phyloP scores from a whole-genome alignment of 192 early-diverging fungal species.

The Backusella psychrophila region DNA sequence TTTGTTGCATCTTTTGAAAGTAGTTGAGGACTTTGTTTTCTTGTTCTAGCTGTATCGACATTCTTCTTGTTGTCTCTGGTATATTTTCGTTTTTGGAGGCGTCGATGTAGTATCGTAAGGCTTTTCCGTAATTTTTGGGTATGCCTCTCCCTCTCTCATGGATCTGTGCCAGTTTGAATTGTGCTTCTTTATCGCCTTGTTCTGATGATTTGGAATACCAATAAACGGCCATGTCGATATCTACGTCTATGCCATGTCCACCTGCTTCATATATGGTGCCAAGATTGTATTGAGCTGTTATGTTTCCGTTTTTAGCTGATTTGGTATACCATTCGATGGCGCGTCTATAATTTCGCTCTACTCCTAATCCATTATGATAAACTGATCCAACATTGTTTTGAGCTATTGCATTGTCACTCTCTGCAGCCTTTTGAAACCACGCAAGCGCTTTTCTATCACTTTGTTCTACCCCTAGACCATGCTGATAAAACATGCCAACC shows the following conservation, averaged over 20 bases:
- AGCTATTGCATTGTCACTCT: not conserved
- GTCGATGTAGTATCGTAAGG: not conserved
- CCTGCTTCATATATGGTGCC: not conserved
- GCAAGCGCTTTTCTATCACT: not conserved
- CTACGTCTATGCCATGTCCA: not conserved
- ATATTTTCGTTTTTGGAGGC: not conserved
- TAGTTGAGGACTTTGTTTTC: not conserved
- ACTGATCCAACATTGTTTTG: not conserved
- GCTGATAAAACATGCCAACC: not conserved
- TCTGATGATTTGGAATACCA: not conserved
- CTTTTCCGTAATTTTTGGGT: not conserved
- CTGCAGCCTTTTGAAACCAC: not conserved
- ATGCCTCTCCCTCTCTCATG: not conserved
- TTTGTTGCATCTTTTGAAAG: conserved; percentile 5
- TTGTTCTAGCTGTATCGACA: not conserved
- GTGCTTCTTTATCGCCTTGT: not conserved
- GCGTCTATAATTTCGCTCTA: not conserved
- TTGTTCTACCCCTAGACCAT: not conserved
- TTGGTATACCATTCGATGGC: not conserved
- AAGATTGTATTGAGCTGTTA: not conserved
- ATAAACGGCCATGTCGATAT: not conserved
- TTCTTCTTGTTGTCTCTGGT: not conserved
- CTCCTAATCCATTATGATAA: not conserved
- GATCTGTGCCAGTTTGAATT: not conserved
- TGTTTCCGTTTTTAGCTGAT: not conserved